Evolutionary conservation across 2,329 filamentous ascomycete genomes (phyloP).

Genomic region (Alternaria atra): DNA sequence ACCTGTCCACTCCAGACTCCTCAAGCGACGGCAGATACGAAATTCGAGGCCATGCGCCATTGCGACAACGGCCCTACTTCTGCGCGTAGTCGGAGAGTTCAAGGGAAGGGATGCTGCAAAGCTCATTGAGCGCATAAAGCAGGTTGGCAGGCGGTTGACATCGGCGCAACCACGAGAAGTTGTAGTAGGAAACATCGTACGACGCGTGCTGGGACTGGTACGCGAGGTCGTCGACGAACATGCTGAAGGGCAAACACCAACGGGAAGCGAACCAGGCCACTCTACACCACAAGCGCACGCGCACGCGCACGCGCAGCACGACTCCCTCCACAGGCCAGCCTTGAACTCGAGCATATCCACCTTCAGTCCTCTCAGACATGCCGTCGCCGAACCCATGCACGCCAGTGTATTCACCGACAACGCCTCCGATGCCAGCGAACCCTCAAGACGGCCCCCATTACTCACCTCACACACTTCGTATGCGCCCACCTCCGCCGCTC

Average conservation of each 20-base stretch:
- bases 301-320: constrained; percentile 47
- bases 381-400: constrained; percentile 48
- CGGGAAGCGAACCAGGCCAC: constrained; percentile 66
- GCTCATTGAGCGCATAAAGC: constrained; percentile 81
- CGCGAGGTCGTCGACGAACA: constrained; percentile 89
- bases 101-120: constrained; percentile 80
- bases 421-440: constrained; percentile 48
- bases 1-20: constrained; percentile 64
- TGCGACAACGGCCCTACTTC: constrained; percentile 87
- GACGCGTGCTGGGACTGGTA: constrained; percentile 87
- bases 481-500: constrained; percentile 62
- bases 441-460: constrained; percentile 66
- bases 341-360: constrained; percentile 56
- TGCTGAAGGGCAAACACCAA: constrained; percentile 68
- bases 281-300: constrained; percentile 52
- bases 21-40: constrained; percentile 90
- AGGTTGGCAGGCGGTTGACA: constrained; percentile 78
- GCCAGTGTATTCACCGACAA: constrained; percentile 40
- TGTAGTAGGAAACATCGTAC: constrained; percentile 92
- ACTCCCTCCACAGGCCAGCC: constrained; percentile 48
- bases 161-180: constrained; percentile 89
- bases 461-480: constrained; percentile 71
- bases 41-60: constrained; percentile 89
- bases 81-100: constrained; percentile 83
- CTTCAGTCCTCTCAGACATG: constrained; percentile 59